These are phyloP conservation scores for Saturnispora kantuleensis DNA, from an alignment of 805 yeast species.

Conservation along the genomic window DNA sequence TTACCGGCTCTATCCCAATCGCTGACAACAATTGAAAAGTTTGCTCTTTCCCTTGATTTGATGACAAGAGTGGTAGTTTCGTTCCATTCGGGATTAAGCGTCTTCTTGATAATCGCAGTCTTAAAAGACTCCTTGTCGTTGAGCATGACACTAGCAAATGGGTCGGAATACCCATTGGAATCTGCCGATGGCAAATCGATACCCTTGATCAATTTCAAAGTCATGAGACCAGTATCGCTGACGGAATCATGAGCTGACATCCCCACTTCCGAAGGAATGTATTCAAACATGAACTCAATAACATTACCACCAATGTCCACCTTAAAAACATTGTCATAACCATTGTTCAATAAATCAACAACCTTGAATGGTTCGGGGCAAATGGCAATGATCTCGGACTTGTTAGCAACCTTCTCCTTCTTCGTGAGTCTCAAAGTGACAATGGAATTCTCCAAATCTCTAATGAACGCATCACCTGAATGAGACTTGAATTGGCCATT, in stretches of 20 bases:
- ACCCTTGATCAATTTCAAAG: slow-evolving; percentile 49
- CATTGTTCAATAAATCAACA: slow-evolving; percentile 41
- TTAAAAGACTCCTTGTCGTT: slow-evolving; percentile 47
- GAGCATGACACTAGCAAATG: slow-evolving; percentile 42
- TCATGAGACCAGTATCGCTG: slow-evolving; percentile 56
- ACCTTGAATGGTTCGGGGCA: slow-evolving; percentile 42
- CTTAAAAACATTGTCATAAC: slow-evolving; percentile 36
- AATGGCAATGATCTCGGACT: slow-evolving; percentile 44
- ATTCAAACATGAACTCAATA: slow-evolving; percentile 45
- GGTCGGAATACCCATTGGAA: slow-evolving; percentile 71
- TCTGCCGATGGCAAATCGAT: slow-evolving; percentile 49
- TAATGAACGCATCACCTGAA: slow-evolving; percentile 50
- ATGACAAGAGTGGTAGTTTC: slow-evolving; percentile 52
- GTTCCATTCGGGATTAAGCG: slow-evolving; percentile 70
- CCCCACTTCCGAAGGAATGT: slow-evolving; percentile 48
- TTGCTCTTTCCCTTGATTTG: slow-evolving; percentile 50
- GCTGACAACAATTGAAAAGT: slow-evolving; percentile 39
- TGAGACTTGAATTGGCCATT: slow-evolving; percentile 37
- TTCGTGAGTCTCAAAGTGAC: slow-evolving; percentile 49
- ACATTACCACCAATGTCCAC: slow-evolving; percentile 32
- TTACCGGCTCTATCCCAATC: slow-evolving; percentile 79
- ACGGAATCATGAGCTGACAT: slow-evolving; percentile 38
- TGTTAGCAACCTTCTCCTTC: slow-evolving; percentile 35
- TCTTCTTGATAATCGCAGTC: slow-evolving; percentile 54
- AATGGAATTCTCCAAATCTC: slow-evolving; percentile 59